These are phyloP conservation scores for Pseudognaphalium luteoalbum DNA, from an alignment of 129 eudicot species.

Conservation along the genomic window DNA sequence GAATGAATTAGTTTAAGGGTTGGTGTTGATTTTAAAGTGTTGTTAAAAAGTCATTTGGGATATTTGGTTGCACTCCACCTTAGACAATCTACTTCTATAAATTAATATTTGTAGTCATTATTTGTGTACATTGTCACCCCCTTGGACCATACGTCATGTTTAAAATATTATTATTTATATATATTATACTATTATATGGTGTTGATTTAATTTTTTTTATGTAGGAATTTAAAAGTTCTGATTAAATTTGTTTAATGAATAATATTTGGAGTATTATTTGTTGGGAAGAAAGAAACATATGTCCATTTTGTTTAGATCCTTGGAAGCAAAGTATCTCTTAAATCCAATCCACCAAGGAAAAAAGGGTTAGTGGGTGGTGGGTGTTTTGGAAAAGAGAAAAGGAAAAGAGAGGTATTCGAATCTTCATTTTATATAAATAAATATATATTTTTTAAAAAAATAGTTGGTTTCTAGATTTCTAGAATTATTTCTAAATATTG, in stretches of 20 bases:
- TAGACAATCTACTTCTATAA: neutral
- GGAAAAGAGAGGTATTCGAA: neutral
- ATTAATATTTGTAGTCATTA: neutral
- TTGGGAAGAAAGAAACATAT: constrained; percentile 2
- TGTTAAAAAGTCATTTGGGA: constrained; percentile 1
- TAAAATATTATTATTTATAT: too few relatives aligned
- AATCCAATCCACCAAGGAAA: neutral
- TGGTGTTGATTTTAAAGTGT: constrained; percentile 29
- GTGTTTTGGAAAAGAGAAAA: neutral
- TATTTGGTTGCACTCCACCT: constrained; percentile 10
- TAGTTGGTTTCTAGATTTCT: neutral
- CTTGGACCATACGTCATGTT: neutral
- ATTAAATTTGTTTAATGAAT: too few relatives aligned
- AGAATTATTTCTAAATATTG: neutral
- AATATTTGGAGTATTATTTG: neutral
- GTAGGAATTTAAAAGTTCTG: neutral
- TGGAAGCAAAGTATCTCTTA: constrained; percentile 28
- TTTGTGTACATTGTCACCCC: neutral
- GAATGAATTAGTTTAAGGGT: neutral
- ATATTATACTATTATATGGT: too few relatives aligned
- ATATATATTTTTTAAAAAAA: too few relatives aligned
- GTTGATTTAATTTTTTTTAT: too few relatives aligned
- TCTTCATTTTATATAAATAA: too few relatives aligned
- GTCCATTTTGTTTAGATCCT: constrained; percentile 15
- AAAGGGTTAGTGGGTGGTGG: constrained; percentile 20